These are phyloP conservation scores for Melaleuca quinquenervia DNA, from an alignment of 345 rosid genomes.

Conservation along the genomic window DNA sequence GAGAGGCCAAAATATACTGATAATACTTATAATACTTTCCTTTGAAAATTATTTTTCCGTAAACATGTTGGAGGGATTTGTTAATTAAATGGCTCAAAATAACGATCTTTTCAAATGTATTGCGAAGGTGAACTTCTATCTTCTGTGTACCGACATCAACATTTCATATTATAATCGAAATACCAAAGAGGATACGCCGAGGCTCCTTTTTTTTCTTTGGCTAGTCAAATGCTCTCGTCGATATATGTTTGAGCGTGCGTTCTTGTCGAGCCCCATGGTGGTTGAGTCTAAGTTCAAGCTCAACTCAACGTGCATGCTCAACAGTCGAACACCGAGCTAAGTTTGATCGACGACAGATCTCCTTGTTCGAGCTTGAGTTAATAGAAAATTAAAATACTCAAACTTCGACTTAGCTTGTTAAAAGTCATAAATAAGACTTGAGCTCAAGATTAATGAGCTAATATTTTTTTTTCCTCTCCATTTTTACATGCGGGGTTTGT, in stretches of 20 bases:
- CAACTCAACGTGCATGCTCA: neutral
- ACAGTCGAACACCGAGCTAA: neutral
- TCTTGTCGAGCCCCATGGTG: fast-evolving
- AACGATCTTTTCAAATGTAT: too few relatives aligned
- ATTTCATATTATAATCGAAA: fast-evolving
- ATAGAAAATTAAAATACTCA: neutral
- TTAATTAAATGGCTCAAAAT: too few relatives aligned
- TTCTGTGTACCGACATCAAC: too few relatives aligned
- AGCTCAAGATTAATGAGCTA: neutral
- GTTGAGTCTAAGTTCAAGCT: neutral
- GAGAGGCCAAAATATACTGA: too few relatives aligned
- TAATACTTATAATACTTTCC: neutral
- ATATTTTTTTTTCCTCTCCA: neutral
- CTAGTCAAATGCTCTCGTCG: fast-evolving
- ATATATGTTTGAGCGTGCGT: fast-evolving
- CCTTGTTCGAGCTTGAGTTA: neutral
- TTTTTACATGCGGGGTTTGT: neutral
- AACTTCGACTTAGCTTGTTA: neutral
- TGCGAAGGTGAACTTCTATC: fast-evolving
- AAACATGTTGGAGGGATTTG: neutral
- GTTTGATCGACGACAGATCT: neutral
- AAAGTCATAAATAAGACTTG: neutral
- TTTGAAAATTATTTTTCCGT: neutral
- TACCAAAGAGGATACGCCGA: fast-evolving
- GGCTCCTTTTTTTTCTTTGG: fast-evolving